Conservation (phyloP, 805 yeast genomes). For the Saturnispora bothae region DNA sequence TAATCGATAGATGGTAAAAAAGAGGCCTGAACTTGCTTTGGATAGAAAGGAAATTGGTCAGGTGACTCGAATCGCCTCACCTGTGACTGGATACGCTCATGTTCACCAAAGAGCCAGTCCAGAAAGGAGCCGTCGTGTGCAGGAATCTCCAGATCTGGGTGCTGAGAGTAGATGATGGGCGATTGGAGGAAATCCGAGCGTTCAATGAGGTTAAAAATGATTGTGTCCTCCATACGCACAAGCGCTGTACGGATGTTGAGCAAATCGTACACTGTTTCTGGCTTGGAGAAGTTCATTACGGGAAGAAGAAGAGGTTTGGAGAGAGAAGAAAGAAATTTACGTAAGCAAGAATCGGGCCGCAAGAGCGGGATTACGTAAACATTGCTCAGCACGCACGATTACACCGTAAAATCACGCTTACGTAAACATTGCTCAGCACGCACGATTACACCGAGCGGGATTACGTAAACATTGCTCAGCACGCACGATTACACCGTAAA, state of each 20-base stretch:
- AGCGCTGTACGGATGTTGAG: constrained; percentile 75
- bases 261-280: constrained; percentile 71
- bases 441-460: too few relatives aligned
- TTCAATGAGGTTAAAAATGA: constrained; percentile 85
- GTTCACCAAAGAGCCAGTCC: constrained; percentile 73
- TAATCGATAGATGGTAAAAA: constrained; percentile 76
- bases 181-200: constrained; percentile 78
- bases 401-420: too few relatives aligned
- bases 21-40: constrained; percentile 45
- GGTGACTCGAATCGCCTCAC: constrained; percentile 89
- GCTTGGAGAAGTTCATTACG: constrained; percentile 75
- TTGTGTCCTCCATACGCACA: constrained; percentile 93
- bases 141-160: constrained; percentile 40
- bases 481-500: too few relatives aligned
- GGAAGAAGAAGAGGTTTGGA: not conserved
- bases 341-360: too few relatives aligned
- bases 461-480: too few relatives aligned
- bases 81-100: constrained; percentile 68
- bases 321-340: not conserved
- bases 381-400: too few relatives aligned
- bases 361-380: too few relatives aligned
- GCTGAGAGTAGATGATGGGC: constrained; percentile 59
- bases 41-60: constrained; percentile 86
- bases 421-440: too few relatives aligned
- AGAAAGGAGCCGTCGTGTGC: constrained; percentile 67